Base-by-base conservation (phyloP, 441 rosid species). In the Iberis amara region DNA sequence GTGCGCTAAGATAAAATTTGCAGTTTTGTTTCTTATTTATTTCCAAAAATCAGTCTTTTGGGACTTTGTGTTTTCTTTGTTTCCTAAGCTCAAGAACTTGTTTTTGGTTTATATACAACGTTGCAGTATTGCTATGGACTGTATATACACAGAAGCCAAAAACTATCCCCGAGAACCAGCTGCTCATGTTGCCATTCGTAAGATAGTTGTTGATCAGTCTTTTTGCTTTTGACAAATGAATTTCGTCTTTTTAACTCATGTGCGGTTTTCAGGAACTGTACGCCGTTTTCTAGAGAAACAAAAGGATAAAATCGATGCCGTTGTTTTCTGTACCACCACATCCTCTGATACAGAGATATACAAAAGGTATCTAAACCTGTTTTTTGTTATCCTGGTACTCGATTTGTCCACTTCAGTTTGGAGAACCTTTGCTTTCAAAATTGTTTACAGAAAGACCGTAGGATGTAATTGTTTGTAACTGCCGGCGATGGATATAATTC, bases 81-180 rank as follows among this genome's bases (percentile, higher is more conserved):
- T n/a, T n/a, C n/a, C n/a, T n/a, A 9, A 64, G 47, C 54, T 57
- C 61, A 57, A 42, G 28, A 55, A 46, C 72, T 76, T 55, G 57
- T 39, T 66, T 73, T 52, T 62, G 24, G 47, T 64, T 75, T 59
- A 38, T 36, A 37, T 68, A 42, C 50, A 50, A 49, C 31, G 50
- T 42, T 74, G 66, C 87, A 92, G 99, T 76, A 85, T 92, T 47
- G 97, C 96, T 7, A 82, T 81, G 94, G 96, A 81, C 33, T 92
- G 99, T 71, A 92, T 92, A 82, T 92, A 92, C 63, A 77, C 97
- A 12, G 97, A 92, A 36, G 73, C 95, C 46, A 92, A 92, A 72
- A 89, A 85, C 64, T 92, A 92, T 75, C 99, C 99, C 32, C 89
- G 99, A 35, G 99, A 92, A 80, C 97, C 97, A 57, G 99, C 99